phyloP scores from a whole-genome alignment of 2,329 filamentous ascomycete genomes.

The Fusarium cyanostomum region DNA sequence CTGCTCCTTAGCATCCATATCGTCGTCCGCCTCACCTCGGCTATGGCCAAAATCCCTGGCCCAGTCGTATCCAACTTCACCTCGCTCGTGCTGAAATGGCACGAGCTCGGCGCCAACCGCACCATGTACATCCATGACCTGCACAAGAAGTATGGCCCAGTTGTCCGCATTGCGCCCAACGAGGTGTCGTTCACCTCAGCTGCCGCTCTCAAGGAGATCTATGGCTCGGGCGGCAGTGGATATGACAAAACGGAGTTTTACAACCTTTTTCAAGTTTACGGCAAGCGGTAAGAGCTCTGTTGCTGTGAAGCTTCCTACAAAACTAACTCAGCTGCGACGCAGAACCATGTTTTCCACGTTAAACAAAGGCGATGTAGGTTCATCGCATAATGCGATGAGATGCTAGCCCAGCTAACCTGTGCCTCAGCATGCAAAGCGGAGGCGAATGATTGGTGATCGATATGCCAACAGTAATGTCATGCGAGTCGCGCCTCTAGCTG shows the following conservation, averaged over 20 bases:
- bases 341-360: slow-evolving; percentile 70
- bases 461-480: slow-evolving; percentile 76
- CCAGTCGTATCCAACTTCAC: slow-evolving; percentile 60
- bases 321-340: slow-evolving; percentile 7
- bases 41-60: slow-evolving; percentile 57
- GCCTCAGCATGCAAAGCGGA: slow-evolving; percentile 68
- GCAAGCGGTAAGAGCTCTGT: slow-evolving; percentile 56
- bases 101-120: slow-evolving; percentile 63
- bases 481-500: slow-evolving; percentile 62
- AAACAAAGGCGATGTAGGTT: slow-evolving; percentile 61
- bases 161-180: slow-evolving; percentile 65
- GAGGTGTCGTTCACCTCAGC: slow-evolving; percentile 68
- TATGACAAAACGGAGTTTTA: slow-evolving; percentile 75
- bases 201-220: slow-evolving; percentile 69
- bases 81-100: slow-evolving; percentile 61
- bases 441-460: slow-evolving; percentile 70
- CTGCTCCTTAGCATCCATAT: slow-evolving; percentile 43
- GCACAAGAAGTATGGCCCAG: slow-evolving; percentile 64
- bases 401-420: background rate
- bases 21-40: slow-evolving; percentile 45
- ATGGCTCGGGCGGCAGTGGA: slow-evolving; percentile 68
- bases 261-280: slow-evolving; percentile 67
- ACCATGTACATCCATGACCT: slow-evolving; percentile 65
- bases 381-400: background rate
- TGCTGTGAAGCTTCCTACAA: background rate